A percentile compares a stretch with the other conserved stretches of the same genome.
Evolutionary conservation across 192 early-diverging fungal genomes (phyloP).

Genomic region (Coemansia sp.): DNA sequence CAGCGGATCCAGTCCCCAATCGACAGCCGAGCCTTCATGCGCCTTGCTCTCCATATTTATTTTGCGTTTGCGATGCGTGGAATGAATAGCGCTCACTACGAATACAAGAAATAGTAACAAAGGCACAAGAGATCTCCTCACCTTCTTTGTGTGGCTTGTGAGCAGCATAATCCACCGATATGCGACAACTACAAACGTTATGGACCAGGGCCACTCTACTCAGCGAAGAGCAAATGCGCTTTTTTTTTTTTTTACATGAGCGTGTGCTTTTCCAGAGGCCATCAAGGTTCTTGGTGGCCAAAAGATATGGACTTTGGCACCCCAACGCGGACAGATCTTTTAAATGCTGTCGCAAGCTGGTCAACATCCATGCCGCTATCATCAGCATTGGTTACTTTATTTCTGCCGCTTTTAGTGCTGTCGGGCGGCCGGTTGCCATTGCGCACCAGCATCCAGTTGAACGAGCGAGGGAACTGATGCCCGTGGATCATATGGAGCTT

Average conservation of each 20-base stretch:
- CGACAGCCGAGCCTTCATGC: constrained; percentile 8
- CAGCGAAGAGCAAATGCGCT: not conserved
- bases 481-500: constrained; percentile 39
- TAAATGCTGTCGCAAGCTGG: constrained; percentile 23
- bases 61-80: not conserved
- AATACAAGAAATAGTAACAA: not conserved
- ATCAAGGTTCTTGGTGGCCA: constrained; percentile 11
- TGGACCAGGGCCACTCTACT: not conserved
- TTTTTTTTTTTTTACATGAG: too few relatives aligned
- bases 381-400: too few relatives aligned
- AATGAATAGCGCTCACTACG: not conserved
- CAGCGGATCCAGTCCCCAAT: constrained; percentile 50
- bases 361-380: constrained; percentile 32
- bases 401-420: not conserved
- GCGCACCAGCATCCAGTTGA: constrained; percentile 38
- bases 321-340: constrained; percentile 23
- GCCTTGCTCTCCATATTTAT: constrained; percentile 34
- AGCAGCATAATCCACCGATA: not conserved
- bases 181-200: not conserved
- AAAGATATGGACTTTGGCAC: constrained; percentile 38
- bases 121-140: not conserved
- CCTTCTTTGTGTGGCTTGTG: not conserved
- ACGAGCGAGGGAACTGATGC: constrained; percentile 33
- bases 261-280: too few relatives aligned
- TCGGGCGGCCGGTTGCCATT: constrained; percentile 13